Percentiles rank a stretch among this genome's conserved stretches.
These are phyloP conservation scores for Fusarium sp. DNA, from an alignment of 2,329 filamentous ascomycete genomes.

Conservation along the genomic window DNA sequence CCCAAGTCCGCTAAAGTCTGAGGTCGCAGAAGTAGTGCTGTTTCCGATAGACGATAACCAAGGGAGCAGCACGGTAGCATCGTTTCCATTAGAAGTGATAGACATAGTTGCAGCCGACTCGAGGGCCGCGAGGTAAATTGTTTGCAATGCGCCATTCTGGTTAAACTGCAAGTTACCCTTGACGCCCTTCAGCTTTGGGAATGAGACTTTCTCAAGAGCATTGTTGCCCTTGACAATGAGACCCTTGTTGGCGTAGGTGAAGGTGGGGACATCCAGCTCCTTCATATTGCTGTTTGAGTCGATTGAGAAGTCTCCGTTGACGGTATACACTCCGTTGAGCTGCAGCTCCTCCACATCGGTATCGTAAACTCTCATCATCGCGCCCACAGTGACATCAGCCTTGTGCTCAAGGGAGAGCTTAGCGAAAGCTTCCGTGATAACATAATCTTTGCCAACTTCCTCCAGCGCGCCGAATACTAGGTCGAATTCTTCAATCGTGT, in stretches of 20 bases:
- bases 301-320: constrained; percentile 44
- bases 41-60: constrained; percentile 41
- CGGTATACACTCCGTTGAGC: constrained; percentile 41
- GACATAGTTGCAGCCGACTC: constrained; percentile 46
- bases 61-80: constrained; percentile 36
- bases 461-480: constrained; percentile 40
- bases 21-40: constrained; percentile 43
- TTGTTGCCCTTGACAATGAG: constrained; percentile 41
- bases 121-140: constrained; percentile 37
- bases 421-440: constrained; percentile 40
- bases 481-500: constrained; percentile 33
- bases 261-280: constrained; percentile 25
- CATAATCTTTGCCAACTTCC: constrained; percentile 40
- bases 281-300: constrained; percentile 41
- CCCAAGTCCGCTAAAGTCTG: constrained; percentile 35
- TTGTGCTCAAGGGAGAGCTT: constrained; percentile 41
- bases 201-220: constrained; percentile 34
- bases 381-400: constrained; percentile 30
- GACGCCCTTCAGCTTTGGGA: constrained; percentile 43
- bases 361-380: constrained; percentile 44
- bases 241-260: constrained; percentile 42
- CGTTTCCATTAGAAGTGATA: constrained; percentile 42
- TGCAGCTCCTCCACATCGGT: constrained; percentile 37
- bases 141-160: constrained; percentile 38
- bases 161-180: constrained; percentile 45